Conservation (phyloP, 192 early-diverging fungal species). For the Lobosporangium transversale region DNA sequence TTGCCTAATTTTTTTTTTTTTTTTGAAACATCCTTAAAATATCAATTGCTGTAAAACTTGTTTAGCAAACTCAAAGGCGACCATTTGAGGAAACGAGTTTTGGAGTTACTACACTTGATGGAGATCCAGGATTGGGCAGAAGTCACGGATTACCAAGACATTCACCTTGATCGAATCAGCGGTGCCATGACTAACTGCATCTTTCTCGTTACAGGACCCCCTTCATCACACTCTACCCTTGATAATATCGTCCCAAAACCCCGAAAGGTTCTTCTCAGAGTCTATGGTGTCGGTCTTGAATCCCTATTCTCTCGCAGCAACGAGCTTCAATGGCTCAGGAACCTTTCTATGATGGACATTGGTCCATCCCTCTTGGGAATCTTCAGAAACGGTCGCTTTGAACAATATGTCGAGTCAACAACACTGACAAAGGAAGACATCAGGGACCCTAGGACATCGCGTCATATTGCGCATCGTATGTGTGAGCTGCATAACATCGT, state of each 20-base stretch:
- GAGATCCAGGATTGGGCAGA: conserved; percentile 47
- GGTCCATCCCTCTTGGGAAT: conserved; percentile 79
- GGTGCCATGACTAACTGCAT: conserved; percentile 56
- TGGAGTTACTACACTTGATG: conserved; percentile 41
- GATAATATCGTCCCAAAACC: background rate
- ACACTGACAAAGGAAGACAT: conserved; percentile 79
- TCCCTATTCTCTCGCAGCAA: conserved; percentile 80
- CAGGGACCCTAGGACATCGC: conserved; percentile 67
- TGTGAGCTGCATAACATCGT: conserved; percentile 78
- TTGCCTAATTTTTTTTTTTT: background rate
- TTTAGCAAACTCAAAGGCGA: conserved; percentile 34
- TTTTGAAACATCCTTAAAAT: background rate
- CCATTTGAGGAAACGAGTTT: conserved; percentile 14
- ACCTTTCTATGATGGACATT: conserved; percentile 74
- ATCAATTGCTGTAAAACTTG: background rate
- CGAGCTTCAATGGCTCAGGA: conserved; percentile 81
- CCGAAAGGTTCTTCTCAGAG: conserved; percentile 68
- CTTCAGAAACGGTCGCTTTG: conserved; percentile 88
- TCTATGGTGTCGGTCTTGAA: conserved; percentile 87
- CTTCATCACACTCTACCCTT: background rate
- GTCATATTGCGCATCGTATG: conserved; percentile 77
- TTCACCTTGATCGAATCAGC: conserved; percentile 39
- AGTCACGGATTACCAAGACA: conserved; percentile 25
- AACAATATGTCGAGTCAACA: conserved; percentile 81
- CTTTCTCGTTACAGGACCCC: conserved; percentile 36